Base-by-base conservation (phyloP, 2,329 filamentous ascomycete species). In the Talaromyces sp. region DNA sequence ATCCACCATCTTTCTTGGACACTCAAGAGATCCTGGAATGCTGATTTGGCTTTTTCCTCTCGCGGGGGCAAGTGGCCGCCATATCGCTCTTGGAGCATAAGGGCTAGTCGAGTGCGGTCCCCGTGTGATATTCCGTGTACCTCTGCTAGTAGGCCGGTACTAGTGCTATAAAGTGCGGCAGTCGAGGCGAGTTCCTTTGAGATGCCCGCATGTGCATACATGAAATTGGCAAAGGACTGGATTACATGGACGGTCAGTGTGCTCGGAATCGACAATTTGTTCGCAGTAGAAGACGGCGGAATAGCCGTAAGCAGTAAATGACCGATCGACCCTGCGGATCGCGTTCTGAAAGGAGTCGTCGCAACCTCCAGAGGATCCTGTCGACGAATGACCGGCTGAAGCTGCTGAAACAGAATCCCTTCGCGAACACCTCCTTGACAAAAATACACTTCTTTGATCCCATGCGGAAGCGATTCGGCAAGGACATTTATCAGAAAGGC, bases 381-480 rank as follows among this genome's bases (percentile, higher is more conserved):
- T 58, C 86, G 83, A 60, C 89, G 85, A n/a, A 89, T 75, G 0
- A 81, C 73, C 0, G 75, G 68, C 0, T 86, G 81, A 14, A 96
- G 82, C 64, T 83, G 87, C 75, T 89, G 86, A 77, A 91, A 92
- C 42, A 96, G 79, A 50, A 87, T 87, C 0, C 93, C 93, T 76
- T 96, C 92, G 48, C 92, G 83, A 65, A 96, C 93, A 7, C 92
- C 93, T 18, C 92, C 91, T 68, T 91, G 88, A 72, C 92, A 95
- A 76, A 96, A 96, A 0, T 88, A 88, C 2, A 93, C 90, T 28
- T 84, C 82, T 48, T 86, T 85, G 67, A 96, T 88, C 42, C 82
- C 82, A 35, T 58, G 55, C 4, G 90, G 90, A 2, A 96, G 81
- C 0, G 87, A 84, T 50, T 84, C 79, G 37, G 88, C 81, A 16